Percentiles rank a stretch among this genome's conserved stretches.
Evolutionary conservation across 2,329 filamentous ascomycete species (phyloP).

Genomic region (Dichotomopilus funicola): DNA sequence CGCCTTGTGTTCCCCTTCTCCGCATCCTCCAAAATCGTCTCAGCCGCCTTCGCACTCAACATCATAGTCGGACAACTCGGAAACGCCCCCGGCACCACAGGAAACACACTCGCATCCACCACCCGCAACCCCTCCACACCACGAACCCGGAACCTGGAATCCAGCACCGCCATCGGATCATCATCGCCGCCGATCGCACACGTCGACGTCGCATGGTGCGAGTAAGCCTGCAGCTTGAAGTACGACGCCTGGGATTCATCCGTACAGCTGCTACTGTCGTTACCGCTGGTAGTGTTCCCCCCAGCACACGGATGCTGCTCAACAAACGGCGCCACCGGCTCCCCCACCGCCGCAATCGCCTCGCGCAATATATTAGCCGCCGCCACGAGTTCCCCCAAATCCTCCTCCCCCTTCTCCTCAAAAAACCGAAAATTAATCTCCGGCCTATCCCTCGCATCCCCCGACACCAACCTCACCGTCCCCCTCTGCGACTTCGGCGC

Average conservation of each 20-base stretch:
- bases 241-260: slow-evolving; percentile 26
- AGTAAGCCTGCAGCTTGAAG: slow-evolving; percentile 42
- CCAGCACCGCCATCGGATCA: slow-evolving; percentile 51
- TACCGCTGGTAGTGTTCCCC: neutral
- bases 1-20: neutral
- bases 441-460: slow-evolving; percentile 53
- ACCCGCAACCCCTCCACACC: slow-evolving; percentile 51
- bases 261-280: slow-evolving; percentile 10
- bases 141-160: slow-evolving; percentile 50
- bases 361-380: slow-evolving; percentile 23
- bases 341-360: slow-evolving; percentile 19
- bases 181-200: slow-evolving; percentile 49
- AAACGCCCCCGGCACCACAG: slow-evolving; percentile 40
- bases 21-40: slow-evolving; percentile 27
- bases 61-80: slow-evolving; percentile 48
- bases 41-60: slow-evolving; percentile 55
- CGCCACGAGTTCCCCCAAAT: slow-evolving; percentile 22
- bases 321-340: slow-evolving; percentile 16
- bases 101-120: slow-evolving; percentile 55
- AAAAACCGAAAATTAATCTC: slow-evolving; percentile 54
- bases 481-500: slow-evolving; percentile 52
- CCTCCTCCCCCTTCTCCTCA: slow-evolving; percentile 28
- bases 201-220: slow-evolving; percentile 53
- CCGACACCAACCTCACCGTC: slow-evolving; percentile 48
- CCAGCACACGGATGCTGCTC: slow-evolving; percentile 23